Evolutionary conservation across 257 asterid genomes (phyloP).

Genomic region (Salvia hispanica): DNA sequence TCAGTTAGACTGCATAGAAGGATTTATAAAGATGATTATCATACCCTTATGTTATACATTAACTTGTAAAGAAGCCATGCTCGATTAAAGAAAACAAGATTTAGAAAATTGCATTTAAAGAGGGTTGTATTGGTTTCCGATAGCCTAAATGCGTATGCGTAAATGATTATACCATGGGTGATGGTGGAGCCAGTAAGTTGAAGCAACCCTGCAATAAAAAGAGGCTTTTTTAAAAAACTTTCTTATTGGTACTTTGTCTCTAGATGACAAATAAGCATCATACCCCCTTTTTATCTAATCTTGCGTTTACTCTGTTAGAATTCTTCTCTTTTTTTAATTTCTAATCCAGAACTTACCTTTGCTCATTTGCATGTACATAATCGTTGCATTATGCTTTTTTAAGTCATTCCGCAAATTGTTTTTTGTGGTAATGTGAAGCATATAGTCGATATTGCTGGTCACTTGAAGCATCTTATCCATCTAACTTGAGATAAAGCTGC

Average conservation of each 20-base stretch:
- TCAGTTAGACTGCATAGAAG: neutral
- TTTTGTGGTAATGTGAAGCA: conserved; percentile 11
- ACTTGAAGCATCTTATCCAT: conserved; percentile 20
- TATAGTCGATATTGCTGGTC: conserved; percentile 9
- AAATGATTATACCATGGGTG: conserved; percentile 9
- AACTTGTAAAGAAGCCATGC: conserved; percentile 1
- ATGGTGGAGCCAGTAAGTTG: neutral
- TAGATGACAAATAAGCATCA: conserved; percentile 19
- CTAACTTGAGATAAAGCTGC: conserved; percentile 18
- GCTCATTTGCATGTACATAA: conserved; percentile 1
- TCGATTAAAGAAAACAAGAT: neutral
- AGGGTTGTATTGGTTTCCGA: conserved; percentile 3
- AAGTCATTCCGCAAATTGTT: conserved; percentile 11
- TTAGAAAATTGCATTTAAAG: neutral
- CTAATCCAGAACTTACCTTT: conserved; percentile 5
- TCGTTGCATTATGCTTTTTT: conserved; percentile 17
- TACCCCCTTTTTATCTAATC: neutral
- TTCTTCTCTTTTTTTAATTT: conserved; percentile 10
- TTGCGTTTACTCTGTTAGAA: neutral
- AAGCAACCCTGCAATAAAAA: conserved; percentile 15
- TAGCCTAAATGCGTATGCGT: neutral
- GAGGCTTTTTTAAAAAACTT: neutral
- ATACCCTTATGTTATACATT: neutral
- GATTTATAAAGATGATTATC: conserved; percentile 9
- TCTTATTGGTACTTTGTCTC: neutral